A percentile compares a stretch with the other conserved stretches of the same genome.
phyloP scores from a whole-genome alignment of 176 grass and related monocot genomes.

The Aegilops tauschii region DNA sequence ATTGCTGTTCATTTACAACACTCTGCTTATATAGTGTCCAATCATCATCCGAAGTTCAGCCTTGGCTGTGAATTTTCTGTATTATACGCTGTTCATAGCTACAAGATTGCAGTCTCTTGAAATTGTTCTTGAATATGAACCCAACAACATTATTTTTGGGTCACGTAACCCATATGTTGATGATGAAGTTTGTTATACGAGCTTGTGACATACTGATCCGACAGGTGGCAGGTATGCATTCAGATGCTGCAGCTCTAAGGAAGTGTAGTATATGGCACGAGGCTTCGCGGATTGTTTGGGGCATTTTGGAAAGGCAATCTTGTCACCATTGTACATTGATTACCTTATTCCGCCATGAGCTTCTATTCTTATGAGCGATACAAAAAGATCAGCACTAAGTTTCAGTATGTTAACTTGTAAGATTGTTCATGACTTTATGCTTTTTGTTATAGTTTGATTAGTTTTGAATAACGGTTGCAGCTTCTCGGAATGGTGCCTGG shows the following conservation, averaged over 20 bases:
- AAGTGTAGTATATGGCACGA: slow-evolving; percentile 78
- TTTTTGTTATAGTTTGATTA: slow-evolving; percentile 18
- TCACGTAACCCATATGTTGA: background rate
- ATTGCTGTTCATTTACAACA: background rate
- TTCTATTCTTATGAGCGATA: slow-evolving; percentile 93
- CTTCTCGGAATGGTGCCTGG: slow-evolving; percentile 60
- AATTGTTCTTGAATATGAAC: background rate
- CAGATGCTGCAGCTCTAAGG: slow-evolving; percentile 59
- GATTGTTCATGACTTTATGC: background rate
- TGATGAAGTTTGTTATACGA: background rate
- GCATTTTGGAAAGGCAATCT: slow-evolving; percentile 98
- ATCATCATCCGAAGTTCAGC: background rate
- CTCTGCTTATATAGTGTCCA: background rate
- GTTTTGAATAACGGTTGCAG: slow-evolving; percentile 40
- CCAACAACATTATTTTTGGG: background rate
- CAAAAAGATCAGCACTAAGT: slow-evolving; percentile 52
- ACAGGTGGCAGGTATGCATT: slow-evolving; percentile 95
- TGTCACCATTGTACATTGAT: slow-evolving; percentile 81
- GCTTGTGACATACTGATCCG: slow-evolving; percentile 23
- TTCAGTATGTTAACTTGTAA: background rate
- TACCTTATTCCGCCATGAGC: slow-evolving; percentile 91
- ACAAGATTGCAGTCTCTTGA: background rate
- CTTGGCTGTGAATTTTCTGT: background rate
- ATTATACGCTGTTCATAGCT: background rate
- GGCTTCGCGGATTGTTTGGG: slow-evolving; percentile 68